Evolutionary conservation across 2,329 filamentous ascomycete genomes (phyloP), one percentile per base, ranked within the genome.

Genomic region (Venturia pyrina): DNA sequence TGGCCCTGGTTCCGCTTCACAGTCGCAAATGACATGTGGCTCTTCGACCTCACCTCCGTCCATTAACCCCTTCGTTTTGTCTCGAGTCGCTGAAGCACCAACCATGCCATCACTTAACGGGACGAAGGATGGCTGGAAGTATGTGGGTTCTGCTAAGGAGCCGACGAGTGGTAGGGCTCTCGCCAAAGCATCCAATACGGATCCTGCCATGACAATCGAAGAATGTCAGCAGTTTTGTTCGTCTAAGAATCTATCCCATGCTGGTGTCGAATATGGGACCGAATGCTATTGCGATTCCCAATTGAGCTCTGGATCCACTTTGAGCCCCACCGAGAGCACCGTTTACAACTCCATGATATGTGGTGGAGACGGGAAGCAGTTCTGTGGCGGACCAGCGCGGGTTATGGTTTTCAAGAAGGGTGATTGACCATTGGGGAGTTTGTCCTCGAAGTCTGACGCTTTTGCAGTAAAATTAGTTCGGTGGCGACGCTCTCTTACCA

Each of bases 41-140:
- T 81, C 72, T 75, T 67, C 40, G 84, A 82, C 68, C 34, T 57
- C 69, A 2, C 65, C 62, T 24, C 71, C 74, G 10, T 66, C 64
- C 1, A 69, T 75, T 57, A 68, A 68, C 32, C 66, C 64, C 5
- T 41, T 62, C 24, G 75, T 73, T 17, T 65, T 70, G 8, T 70
- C 73, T 70, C 70, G 71, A 63, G 69, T 72, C 62, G 66, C 77
- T 6, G 62, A 7, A 60, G 71, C 19, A 73, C 73, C 10, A 41
- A 70, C 68, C 68, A 70, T 68, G 71, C 73, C 1, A 66, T 67
- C 0, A 66, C n/a, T 70, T 19, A 72, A 74, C 10, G 37, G 68
- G 15, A 60, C 63, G 1, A 73, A 69, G 59, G 70, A 71, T 11
- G 67, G 69, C 37, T 75, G 73, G 68, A 67, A 70, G 63, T 73